phyloP scores from a whole-genome alignment of 2,329 filamentous ascomycete species.

The Talaromyces verruculosus region DNA sequence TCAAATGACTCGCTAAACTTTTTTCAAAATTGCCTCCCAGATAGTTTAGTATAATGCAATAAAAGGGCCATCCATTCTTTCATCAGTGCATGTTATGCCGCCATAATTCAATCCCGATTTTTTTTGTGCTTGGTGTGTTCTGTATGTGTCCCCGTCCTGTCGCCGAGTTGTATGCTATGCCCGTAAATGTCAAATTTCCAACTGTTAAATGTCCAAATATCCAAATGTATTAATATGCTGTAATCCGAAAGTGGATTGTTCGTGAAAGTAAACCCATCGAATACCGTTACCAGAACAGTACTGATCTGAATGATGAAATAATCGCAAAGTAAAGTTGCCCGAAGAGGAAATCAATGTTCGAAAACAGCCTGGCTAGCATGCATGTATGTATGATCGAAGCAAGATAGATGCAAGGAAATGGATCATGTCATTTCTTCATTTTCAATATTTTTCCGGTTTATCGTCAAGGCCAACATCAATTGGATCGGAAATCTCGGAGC shows the following conservation, averaged over 20 bases:
- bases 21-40: constrained; percentile 18
- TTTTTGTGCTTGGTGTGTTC: not conserved
- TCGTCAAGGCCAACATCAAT: not conserved
- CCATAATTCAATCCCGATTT: not conserved
- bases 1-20: constrained; percentile 20
- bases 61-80: not conserved
- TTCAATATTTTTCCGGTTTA: constrained; percentile 9
- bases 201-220: not conserved
- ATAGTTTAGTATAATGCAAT: constrained; percentile 18
- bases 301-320: not conserved
- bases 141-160: not conserved
- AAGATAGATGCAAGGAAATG: not conserved
- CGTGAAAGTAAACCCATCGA: not conserved
- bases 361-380: constrained; percentile 14
- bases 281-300: constrained; percentile 19
- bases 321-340: constrained; percentile 4
- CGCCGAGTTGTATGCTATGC: constrained; percentile 4
- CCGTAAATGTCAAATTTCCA: not conserved
- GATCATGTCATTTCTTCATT: not conserved
- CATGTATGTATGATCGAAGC: constrained; percentile 10
- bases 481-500: constrained; percentile 8
- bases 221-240: constrained; percentile 14
- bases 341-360: constrained; percentile 15
- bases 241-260: constrained; percentile 7
- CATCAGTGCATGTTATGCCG: not conserved